phyloP scores from a whole-genome alignment of 2,329 filamentous ascomycete genomes.

The Claviceps sorghi region DNA sequence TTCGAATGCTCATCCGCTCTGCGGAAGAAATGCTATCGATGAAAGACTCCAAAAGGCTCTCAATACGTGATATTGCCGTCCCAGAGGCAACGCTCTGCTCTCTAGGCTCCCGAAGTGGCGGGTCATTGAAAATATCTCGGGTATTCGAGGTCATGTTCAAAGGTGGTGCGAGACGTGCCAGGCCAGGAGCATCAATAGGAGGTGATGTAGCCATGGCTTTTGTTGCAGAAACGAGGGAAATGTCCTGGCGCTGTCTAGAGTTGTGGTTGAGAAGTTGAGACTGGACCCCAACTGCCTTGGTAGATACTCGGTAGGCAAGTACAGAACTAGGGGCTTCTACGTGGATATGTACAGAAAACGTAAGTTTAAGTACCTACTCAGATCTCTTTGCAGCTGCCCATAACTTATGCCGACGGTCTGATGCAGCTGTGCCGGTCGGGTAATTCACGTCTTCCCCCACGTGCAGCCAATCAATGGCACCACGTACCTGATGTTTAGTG shows the following conservation, averaged over 20 bases:
- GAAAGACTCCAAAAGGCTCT: constrained; percentile 18
- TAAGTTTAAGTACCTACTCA: too few relatives aligned
- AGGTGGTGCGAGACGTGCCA: background rate
- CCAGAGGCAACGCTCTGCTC: background rate
- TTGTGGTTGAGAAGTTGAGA: background rate
- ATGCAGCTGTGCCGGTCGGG: background rate
- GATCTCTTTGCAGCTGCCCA: background rate
- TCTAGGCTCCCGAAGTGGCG: background rate
- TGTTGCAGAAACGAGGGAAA: background rate
- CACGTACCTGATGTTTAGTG: background rate
- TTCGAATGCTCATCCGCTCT: constrained; percentile 15
- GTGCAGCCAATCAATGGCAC: background rate
- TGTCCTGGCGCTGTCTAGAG: background rate
- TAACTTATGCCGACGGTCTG: background rate
- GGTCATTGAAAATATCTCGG: background rate
- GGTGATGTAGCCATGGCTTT: background rate
- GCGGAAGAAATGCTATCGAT: constrained; percentile 14
- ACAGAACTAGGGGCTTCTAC: too few relatives aligned
- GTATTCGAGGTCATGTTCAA: background rate
- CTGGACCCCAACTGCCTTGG: background rate
- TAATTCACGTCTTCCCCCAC: background rate
- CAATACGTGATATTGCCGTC: constrained; percentile 15
- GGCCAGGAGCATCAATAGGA: background rate
- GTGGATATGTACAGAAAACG: too few relatives aligned
- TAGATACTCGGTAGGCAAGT: too few relatives aligned